Evolutionary conservation across 2,329 filamentous ascomycete genomes (phyloP), one percentile per base, ranked within the genome.

Genomic region (Neocucurbitaria cava): DNA sequence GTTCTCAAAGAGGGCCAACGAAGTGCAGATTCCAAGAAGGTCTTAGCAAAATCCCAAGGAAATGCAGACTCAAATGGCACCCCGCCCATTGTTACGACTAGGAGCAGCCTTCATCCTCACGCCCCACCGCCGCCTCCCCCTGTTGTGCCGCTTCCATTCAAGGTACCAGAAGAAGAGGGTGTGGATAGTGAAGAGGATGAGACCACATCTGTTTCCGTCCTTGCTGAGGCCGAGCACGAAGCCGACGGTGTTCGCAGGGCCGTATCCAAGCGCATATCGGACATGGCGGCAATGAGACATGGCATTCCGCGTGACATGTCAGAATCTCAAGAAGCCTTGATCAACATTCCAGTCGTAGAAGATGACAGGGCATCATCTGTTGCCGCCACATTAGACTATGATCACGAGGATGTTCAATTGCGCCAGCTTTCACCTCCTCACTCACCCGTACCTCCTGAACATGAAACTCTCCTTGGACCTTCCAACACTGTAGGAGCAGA

Each of bases 61-160:
- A 43, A 51, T 7, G 3, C 38, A 18, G 20, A 20, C 11, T 13
- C 20, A 18, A 45, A 45, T 31, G 15, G 40, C 20, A 11, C 31
- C 20, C 53, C 39, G 46, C 58, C 36, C 5, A 46, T 18, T 33
- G 24, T 45, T 8, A 38, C 11, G 2, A 54, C 56, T 15, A 54
- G 54, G 21, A 59, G 54, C 43, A 72, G 64, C 49, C 61, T 58
- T 44, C 65, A 70, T 69, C 35, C 55, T 9, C 56, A 54, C 57
- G 77, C 77, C 1, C 75, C 75, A 5, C 72, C 78, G 13, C 76
- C 82, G 24, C 72, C 73, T n/a, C 85, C 85, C 3, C 75, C 81
- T 7, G 78, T 91, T 31, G 77, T 89, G 0, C 87, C 89, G 15
- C 77, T 91, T 1, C 89, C 89, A 0, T 90, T 91, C 72, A 82